A percentile compares a stretch with the other conserved stretches of the same genome.
Conservation (phyloP, 805 yeast species). For the Ogataea nonfermentans region DNA sequence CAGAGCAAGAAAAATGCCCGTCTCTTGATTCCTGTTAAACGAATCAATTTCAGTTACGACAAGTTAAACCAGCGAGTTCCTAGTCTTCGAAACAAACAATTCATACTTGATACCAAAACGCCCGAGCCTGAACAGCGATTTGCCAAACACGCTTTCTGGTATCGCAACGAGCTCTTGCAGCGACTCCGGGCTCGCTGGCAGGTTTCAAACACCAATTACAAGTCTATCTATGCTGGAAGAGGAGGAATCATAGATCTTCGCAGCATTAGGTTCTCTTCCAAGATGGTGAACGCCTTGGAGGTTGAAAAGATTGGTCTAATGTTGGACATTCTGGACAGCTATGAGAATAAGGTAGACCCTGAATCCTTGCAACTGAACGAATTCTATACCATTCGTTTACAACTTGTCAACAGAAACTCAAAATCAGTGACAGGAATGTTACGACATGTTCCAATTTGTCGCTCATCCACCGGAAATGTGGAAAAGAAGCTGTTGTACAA, state of each 20-base stretch:
- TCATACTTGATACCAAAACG: constrained; percentile 53
- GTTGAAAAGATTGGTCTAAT: constrained; percentile 46
- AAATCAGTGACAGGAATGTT: constrained; percentile 50
- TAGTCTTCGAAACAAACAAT: constrained; percentile 67
- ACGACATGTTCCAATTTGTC: constrained; percentile 53
- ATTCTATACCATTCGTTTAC: constrained; percentile 50
- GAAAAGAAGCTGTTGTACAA: constrained; percentile 66
- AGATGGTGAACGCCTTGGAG: constrained; percentile 56
- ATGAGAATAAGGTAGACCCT: constrained; percentile 19
- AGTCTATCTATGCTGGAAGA: constrained; percentile 35
- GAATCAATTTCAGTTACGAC: constrained; percentile 45
- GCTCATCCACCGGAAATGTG: constrained; percentile 28
- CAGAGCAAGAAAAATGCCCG: constrained; percentile 41
- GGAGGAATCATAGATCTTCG: constrained; percentile 66
- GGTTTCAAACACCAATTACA: constrained; percentile 26
- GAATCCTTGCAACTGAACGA: constrained; percentile 42
- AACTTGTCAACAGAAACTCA: constrained; percentile 47
- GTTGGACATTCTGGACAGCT: constrained; percentile 31
- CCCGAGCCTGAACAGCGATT: constrained; percentile 54
- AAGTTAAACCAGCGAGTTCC: constrained; percentile 60
- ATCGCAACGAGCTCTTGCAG: constrained; percentile 61
- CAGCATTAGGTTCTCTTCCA: constrained; percentile 56
- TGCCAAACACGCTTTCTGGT: constrained; percentile 76
- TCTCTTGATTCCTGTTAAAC: constrained; percentile 65
- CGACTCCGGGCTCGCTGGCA: constrained; percentile 68